phyloP scores from a whole-genome alignment of 2,329 filamentous ascomycete genomes.

The Westerdykella aurantiaca region DNA sequence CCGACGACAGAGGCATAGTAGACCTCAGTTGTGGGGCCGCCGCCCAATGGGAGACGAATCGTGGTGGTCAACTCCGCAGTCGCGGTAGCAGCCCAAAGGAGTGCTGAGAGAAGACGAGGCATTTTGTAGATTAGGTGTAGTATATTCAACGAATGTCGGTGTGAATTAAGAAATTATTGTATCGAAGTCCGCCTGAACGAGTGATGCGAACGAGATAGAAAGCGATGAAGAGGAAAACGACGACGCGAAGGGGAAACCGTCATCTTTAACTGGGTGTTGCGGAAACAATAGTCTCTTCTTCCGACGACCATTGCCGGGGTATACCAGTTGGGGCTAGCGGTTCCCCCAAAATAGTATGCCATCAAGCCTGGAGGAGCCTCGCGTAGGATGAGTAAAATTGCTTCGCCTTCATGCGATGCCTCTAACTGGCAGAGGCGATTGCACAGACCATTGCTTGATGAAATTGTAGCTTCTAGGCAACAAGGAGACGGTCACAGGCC shows the following conservation, averaged over 20 bases:
- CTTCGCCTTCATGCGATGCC: neutral
- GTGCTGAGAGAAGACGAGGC: slow-evolving; percentile 16
- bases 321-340: neutral
- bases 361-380: neutral
- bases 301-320: neutral
- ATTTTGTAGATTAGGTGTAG: slow-evolving; percentile 10
- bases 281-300: no score
- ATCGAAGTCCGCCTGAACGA: neutral
- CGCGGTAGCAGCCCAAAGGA: slow-evolving; percentile 17
- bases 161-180: neutral
- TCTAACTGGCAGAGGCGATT: no score
- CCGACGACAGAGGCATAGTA: slow-evolving; percentile 21
- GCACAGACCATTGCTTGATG: no score
- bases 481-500: no score
- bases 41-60: slow-evolving; percentile 21
- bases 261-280: neutral
- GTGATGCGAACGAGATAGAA: neutral
- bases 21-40: slow-evolving; percentile 5
- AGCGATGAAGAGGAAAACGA: neutral
- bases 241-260: neutral
- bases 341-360: neutral
- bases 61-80: slow-evolving; percentile 26
- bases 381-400: neutral
- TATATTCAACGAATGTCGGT: neutral
- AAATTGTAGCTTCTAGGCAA: no score